Evolutionary conservation across 768 basidiomycete species (phyloP).

Genomic region (Amylocystis lapponica): DNA sequence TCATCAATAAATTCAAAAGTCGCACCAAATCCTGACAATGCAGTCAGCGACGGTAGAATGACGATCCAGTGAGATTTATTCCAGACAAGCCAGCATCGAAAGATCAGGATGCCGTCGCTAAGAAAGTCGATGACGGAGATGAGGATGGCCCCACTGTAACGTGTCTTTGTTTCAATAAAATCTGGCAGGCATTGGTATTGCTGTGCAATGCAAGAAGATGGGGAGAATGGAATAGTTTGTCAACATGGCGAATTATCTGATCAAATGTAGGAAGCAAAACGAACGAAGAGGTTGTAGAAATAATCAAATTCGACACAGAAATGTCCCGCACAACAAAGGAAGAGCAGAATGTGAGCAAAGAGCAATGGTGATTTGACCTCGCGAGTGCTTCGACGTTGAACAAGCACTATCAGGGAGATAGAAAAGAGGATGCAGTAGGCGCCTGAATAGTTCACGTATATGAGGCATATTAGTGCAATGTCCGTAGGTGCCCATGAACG

Average conservation of each 20-base stretch:
- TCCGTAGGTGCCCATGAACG: too few species aligned
- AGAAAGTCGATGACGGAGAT: conserved; percentile 32
- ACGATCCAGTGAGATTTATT: conserved; percentile 26
- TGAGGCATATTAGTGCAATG: too few species aligned
- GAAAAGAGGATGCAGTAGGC: conserved; percentile 23
- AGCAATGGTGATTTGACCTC: conserved; percentile 22
- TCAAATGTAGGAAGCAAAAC: conserved; percentile 6
- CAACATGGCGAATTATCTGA: background rate
- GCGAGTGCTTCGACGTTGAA: conserved; percentile 7
- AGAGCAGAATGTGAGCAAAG: conserved; percentile 25
- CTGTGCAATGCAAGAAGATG: conserved; percentile 20
- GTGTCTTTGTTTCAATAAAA: conserved; percentile 26
- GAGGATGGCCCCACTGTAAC: conserved; percentile 30
- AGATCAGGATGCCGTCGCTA: conserved; percentile 31
- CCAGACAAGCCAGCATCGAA: conserved; percentile 41
- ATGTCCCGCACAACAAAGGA: conserved; percentile 27
- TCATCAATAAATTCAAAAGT: too few species aligned
- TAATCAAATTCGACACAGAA: conserved; percentile 32
- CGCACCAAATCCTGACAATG: conserved; percentile 31
- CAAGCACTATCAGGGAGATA: conserved; percentile 22
- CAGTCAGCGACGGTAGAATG: conserved; percentile 29
- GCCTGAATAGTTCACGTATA: conserved; percentile 6
- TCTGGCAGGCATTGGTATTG: conserved; percentile 20
- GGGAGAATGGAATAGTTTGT: background rate
- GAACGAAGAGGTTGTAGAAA: conserved; percentile 27